Evolutionary conservation across 306 rosid genomes (phyloP), one percentile per base, ranked within the genome.

Genomic region (Pterocarpus macrocarpus): DNA sequence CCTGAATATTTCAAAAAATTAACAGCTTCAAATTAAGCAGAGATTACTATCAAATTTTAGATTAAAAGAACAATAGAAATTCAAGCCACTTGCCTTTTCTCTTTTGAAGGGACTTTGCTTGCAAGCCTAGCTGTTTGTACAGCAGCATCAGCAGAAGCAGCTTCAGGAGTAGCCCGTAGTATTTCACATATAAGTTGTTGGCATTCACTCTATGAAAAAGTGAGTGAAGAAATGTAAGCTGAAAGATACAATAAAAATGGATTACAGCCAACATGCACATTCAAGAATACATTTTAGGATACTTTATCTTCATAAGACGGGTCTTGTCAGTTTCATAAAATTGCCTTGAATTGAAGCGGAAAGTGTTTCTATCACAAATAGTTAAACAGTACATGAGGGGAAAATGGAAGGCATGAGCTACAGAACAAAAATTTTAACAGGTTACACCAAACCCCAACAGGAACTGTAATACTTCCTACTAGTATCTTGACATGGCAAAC

Each of bases 131-230:
- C 99, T 12, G 99, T 96, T 87, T 96, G 99, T 77, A 92, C 97
- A 49, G 97, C 97, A 87, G 99, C 98, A 88, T 96, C 98, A 8
- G 98, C 98, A 58, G 98, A 92, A 69, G 99, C 97, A 77, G 98
- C 99, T 88, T 96, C 99, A 47, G 98, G 99, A 81, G 99, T 96
- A 78, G 99, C 97, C 74, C 99, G 98, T 81, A 96, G 87, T 83
- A 96, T 90, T 87, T 96, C 99, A 84, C 99, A 96, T 84, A 96
- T 87, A 75, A 96, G 95, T 88, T 96, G 99, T 86, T 96, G 99
- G 89, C 99, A 96, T 87, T 94, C 99, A 84, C 99, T 96, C 99
- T 96, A 64, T 16, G 50, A 75, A 76, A 79, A 78, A 50, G 85
- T 10, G 45, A 61, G 57, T 72, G 59, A 80, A 81, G 76, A 62